Base-by-base conservation (phyloP, 176 grass and related monocot species). In the Rhynchospora tenuis region DNA sequence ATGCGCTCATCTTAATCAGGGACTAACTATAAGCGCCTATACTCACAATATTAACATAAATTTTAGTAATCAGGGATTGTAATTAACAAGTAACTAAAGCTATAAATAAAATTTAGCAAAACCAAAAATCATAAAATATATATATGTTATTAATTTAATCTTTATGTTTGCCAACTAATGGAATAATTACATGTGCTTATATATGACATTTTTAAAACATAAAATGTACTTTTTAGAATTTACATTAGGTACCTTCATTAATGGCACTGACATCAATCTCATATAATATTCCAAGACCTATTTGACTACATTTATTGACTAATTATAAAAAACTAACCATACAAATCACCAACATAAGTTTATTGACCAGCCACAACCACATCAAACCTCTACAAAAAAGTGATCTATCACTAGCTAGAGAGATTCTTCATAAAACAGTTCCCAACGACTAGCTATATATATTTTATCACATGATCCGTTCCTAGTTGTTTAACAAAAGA, bases 221-320 rank as follows among this genome's bases (percentile, higher is more conserved):
- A 64, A 82, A 38, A 38, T 38, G 33, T 38, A 38, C 33, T 38
- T 38, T 24, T 64, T 64, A 33, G 16, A 51, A 82, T 28, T 65
- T 51, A 16, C 2, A 27, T 48, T 6, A 48, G 24, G 23, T 29
- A 4, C 61, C 31, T 24, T 52, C 60, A 82, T 68, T 68, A 82
- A 52, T 66, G 60, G 61, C 43, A 82, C 80, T 82, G 80, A 68
- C 61, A 82, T 68, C n/a, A 50, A 66, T 31, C n/a, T 31, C 13
- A 45, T 82, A 82, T 67, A 82, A 50, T 82, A 82, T 65, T 82
- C 7, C 80, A 52, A 67, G 11, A 65, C 71, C 80, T 67, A 23
- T 82, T 65, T 65, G 61, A 82, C 43, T 23, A 24, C 78, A 59
- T 24, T 81, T 61, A 81, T 77, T 33, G 73, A 77, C 50, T 33